Conservation (phyloP, 2,329 filamentous ascomycete species). For the Epichloe coenophiala region DNA sequence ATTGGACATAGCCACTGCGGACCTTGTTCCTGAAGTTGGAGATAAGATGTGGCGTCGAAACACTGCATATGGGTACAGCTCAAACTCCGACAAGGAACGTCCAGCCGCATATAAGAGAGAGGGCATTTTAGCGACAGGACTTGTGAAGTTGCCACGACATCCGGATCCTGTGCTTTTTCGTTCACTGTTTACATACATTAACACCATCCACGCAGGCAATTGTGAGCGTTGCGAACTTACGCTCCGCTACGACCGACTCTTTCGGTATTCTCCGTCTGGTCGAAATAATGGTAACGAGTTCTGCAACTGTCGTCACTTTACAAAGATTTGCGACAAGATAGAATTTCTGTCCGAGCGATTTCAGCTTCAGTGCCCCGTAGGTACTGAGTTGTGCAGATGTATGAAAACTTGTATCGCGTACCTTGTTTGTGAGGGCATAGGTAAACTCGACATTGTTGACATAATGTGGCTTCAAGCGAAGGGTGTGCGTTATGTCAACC, state of each 20-base stretch:
- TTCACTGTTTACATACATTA: slow-evolving; percentile 43
- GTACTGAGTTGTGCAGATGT: background rate
- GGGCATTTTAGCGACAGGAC: slow-evolving; percentile 89
- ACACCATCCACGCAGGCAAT: background rate
- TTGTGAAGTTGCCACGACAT: slow-evolving; percentile 79
- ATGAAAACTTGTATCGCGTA: slow-evolving; percentile 22
- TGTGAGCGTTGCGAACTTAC: slow-evolving; percentile 36
- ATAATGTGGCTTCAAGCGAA: slow-evolving; percentile 58
- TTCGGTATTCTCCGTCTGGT: slow-evolving; percentile 62
- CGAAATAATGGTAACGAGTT: slow-evolving; percentile 56
- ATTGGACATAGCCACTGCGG: slow-evolving; percentile 95
- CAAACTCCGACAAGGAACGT: slow-evolving; percentile 64
- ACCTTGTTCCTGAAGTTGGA: slow-evolving; percentile 89
- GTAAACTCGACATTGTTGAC: slow-evolving; percentile 71
- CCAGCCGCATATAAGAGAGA: slow-evolving; percentile 71
- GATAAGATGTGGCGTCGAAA: slow-evolving; percentile 84
- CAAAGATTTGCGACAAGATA: slow-evolving; percentile 66
- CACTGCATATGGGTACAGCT: slow-evolving; percentile 84
- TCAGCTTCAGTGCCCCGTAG: slow-evolving; percentile 8
- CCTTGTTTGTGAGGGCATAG: slow-evolving; percentile 85
- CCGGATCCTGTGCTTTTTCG: slow-evolving; percentile 68
- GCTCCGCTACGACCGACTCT: slow-evolving; percentile 67
- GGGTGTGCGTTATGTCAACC: slow-evolving; percentile 70
- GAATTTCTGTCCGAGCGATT: slow-evolving; percentile 42
- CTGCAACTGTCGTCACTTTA: slow-evolving; percentile 54